These are phyloP conservation scores for Dipteronia dyeriana DNA, from an alignment of 345 rosid genomes.

Conservation along the genomic window DNA sequence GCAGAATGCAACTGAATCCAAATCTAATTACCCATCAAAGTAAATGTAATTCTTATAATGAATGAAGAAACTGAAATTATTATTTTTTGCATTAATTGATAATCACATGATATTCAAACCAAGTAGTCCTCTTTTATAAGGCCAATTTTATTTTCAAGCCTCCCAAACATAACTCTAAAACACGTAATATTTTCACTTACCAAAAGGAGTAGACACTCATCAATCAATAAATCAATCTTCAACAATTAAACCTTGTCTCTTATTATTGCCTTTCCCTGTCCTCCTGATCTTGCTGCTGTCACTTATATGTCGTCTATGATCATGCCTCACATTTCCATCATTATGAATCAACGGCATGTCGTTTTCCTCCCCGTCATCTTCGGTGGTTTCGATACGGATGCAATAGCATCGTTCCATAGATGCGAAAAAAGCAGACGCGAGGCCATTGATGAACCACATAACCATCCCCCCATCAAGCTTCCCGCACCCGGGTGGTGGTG, in stretches of 20 bases:
- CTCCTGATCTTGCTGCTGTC: conserved; percentile 32
- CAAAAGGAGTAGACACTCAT: background rate
- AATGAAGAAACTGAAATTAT: background rate
- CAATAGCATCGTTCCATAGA: conserved; percentile 64
- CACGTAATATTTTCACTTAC: background rate
- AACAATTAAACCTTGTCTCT: conserved; percentile 9
- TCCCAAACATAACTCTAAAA: background rate
- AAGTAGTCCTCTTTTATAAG: background rate
- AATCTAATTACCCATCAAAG: background rate
- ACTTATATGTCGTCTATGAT: background rate
- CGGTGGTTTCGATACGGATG: conserved; percentile 57
- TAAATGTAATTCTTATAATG: background rate
- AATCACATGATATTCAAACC: conserved; percentile 12
- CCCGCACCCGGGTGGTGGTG: conserved; percentile 30
- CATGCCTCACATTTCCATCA: conserved; percentile 39
- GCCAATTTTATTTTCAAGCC: background rate
- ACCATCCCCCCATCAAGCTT: conserved; percentile 66
- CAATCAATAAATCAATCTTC: conserved; percentile 20
- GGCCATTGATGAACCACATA: conserved; percentile 61
- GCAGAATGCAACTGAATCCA: background rate
- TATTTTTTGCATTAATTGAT: conserved; percentile 14
- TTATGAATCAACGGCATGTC: conserved; percentile 53
- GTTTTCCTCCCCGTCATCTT: conserved; percentile 53
- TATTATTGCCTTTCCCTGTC: conserved; percentile 35
- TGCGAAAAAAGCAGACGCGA: conserved; percentile 57